Evolutionary conservation across 305 asterid species (phyloP).

Genomic region (Fraxinus sp.): DNA sequence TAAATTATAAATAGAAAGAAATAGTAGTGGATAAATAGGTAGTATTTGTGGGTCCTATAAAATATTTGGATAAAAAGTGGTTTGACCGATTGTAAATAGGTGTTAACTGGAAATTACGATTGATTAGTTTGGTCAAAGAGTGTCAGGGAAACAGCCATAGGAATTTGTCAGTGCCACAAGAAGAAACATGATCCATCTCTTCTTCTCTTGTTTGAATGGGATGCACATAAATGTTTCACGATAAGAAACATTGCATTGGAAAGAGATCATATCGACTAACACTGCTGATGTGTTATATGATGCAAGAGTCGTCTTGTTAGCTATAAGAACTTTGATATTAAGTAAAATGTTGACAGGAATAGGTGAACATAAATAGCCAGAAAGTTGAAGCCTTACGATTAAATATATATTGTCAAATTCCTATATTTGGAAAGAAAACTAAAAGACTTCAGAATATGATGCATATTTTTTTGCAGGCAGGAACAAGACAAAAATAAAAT

Average conservation of each 20-base stretch:
- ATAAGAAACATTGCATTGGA: background rate
- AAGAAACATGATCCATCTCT: background rate
- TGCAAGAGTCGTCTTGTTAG: background rate
- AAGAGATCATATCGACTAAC: background rate
- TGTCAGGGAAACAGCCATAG: background rate
- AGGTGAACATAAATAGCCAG: background rate
- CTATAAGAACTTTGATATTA: background rate
- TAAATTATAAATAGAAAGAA: background rate
- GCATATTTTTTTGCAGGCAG: background rate
- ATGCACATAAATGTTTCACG: background rate
- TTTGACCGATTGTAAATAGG: background rate
- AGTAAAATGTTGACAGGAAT: background rate
- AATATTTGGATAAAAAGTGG: background rate
- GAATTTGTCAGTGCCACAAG: background rate
- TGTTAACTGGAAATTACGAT: background rate
- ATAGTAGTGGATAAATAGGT: background rate
- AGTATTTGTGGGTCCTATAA: background rate
- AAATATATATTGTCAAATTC: background rate
- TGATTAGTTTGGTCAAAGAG: background rate
- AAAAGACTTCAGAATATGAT: background rate
- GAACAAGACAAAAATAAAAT: conserved; percentile 1
- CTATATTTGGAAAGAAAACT: background rate
- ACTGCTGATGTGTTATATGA: background rate
- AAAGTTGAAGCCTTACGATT: background rate
- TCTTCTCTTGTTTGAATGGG: background rate